Percentiles rank a stretch among this genome's conserved stretches.
Conservation (phyloP, 257 asterid genomes). For the Perilla frutescens region DNA sequence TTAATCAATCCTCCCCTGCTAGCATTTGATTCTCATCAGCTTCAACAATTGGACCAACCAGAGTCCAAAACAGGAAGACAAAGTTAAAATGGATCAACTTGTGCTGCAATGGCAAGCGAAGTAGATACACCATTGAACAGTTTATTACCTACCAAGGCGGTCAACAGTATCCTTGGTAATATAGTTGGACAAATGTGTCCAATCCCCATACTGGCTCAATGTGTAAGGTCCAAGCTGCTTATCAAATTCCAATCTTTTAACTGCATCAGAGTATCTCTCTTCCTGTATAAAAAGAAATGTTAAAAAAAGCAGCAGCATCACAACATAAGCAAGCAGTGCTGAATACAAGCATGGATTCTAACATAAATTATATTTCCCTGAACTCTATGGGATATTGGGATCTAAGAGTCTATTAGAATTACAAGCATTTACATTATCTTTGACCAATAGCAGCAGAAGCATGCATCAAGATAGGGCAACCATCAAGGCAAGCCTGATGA, state of each 20-base stretch:
- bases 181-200: conserved; percentile 83
- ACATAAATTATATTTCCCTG: conserved; percentile 14
- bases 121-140: conserved; percentile 16
- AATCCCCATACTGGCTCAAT: conserved; percentile 67
- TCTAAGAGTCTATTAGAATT: not conserved
- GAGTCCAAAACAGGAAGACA: not conserved
- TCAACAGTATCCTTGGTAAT: conserved; percentile 70
- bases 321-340: not conserved
- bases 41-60: conserved; percentile 1
- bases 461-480: conserved; percentile 24
- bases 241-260: conserved; percentile 85
- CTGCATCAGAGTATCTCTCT: conserved; percentile 73
- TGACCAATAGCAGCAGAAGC: conserved; percentile 3
- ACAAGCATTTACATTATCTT: conserved; percentile 15
- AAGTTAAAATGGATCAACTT: conserved; percentile 5
- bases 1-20: conserved; percentile 9
- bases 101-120: conserved; percentile 10
- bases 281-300: conserved; percentile 52
- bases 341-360: not conserved
- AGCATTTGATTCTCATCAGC: conserved; percentile 22
- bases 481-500: not conserved
- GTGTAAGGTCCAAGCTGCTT: conserved; percentile 84
- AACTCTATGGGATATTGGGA: conserved; percentile 10
- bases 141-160: conserved; percentile 59
- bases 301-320: conserved; percentile 19